Evolutionary conservation across 2,329 filamentous ascomycete species (phyloP).

Genomic region (Chaetoscypha palmicola): DNA sequence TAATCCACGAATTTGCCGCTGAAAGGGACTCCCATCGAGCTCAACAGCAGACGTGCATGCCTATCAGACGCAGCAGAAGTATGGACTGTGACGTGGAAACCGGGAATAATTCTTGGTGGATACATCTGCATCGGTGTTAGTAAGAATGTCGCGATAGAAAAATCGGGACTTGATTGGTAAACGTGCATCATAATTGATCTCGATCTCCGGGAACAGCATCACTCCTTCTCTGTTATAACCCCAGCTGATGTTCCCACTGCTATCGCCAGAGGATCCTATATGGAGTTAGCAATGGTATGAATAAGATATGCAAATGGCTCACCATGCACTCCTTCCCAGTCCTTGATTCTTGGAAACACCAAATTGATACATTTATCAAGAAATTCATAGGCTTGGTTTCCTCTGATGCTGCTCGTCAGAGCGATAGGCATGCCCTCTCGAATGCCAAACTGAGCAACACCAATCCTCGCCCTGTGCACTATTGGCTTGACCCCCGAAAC

Average conservation of each 20-base stretch:
- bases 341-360: constrained; percentile 91
- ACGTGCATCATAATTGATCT: constrained; percentile 89
- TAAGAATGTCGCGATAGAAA: background rate
- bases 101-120: constrained; percentile 40
- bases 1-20: constrained; percentile 27
- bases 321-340: constrained; percentile 77
- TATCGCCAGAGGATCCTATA: constrained; percentile 57
- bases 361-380: constrained; percentile 83
- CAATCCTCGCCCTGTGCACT: constrained; percentile 62
- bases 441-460: constrained; percentile 70
- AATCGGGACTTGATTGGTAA: constrained; percentile 31
- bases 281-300: constrained; percentile 18
- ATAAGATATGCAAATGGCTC: background rate
- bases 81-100: constrained; percentile 31
- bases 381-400: constrained; percentile 83
- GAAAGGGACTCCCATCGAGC: constrained; percentile 26
- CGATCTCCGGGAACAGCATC: constrained; percentile 84
- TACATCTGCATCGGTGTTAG: constrained; percentile 47
- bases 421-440: constrained; percentile 64
- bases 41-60: constrained; percentile 27
- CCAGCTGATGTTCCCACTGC: constrained; percentile 78
- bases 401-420: constrained; percentile 69
- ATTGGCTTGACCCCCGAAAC: constrained; percentile 71
- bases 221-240: constrained; percentile 72
- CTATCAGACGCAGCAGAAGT: constrained; percentile 28